Evolutionary conservation across 2,329 filamentous ascomycete genomes (phyloP).

Genomic region (Exophiala sideris): DNA sequence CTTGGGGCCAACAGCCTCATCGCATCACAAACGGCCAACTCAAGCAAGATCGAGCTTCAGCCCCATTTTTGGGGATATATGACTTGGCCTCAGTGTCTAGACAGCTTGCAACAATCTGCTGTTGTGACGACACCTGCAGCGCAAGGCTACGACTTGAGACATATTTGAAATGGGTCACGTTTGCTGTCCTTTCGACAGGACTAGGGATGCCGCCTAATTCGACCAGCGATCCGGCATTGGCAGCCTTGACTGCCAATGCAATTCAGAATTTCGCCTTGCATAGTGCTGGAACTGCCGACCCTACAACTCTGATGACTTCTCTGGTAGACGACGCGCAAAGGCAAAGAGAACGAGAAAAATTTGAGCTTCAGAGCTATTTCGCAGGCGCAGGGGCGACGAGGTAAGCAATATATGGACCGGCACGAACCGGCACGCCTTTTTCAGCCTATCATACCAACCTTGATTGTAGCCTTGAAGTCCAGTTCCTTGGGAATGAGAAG

Average conservation of each 20-base stretch:
- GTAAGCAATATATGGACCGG: neutral
- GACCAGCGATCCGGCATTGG: neutral
- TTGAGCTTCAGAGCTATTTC: neutral
- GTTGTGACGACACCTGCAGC: too few species aligned
- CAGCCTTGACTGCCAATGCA: neutral
- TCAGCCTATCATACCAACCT: neutral
- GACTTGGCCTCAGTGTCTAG: too few species aligned
- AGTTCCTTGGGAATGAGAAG: constrained; percentile 1
- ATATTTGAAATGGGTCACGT: too few species aligned
- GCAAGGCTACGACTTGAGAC: too few species aligned
- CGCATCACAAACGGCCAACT: too few species aligned
- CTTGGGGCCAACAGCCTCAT: too few species aligned
- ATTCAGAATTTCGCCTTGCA: neutral
- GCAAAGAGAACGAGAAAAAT: neutral
- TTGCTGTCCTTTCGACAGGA: too few species aligned
- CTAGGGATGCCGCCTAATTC: neutral
- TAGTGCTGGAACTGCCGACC: neutral
- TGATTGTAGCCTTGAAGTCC: neutral
- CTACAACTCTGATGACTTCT: neutral
- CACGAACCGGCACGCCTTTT: neutral
- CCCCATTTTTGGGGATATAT: too few species aligned
- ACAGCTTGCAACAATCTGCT: too few species aligned
- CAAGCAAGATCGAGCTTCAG: too few species aligned
- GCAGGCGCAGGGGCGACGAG: neutral
- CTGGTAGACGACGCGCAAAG: neutral